phyloP scores from a whole-genome alignment of 257 asterid species.

The Datura wrightii region DNA sequence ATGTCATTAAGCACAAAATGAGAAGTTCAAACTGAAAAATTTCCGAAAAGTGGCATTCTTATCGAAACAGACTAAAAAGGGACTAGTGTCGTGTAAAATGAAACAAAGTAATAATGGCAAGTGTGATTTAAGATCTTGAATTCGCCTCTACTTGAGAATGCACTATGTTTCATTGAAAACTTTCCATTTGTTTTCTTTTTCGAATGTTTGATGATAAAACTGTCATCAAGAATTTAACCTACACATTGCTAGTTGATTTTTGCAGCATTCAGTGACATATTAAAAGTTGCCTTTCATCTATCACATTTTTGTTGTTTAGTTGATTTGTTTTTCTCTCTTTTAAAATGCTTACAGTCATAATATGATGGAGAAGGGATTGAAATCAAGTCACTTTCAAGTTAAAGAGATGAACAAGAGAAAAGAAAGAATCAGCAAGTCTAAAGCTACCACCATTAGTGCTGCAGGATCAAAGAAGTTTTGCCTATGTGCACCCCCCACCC shows the following conservation, averaged over 20 bases:
- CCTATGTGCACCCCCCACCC: conserved; percentile 32
- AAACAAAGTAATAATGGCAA: too few relatives aligned
- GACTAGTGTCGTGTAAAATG: too few relatives aligned
- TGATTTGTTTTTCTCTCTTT: not conserved
- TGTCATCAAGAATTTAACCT: not conserved
- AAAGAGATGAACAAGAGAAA: conserved; percentile 23
- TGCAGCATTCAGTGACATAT: not conserved
- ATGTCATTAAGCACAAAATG: not conserved
- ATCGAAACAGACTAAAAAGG: not conserved
- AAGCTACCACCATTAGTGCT: not conserved
- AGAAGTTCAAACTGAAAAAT: not conserved
- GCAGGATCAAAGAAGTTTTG: conserved; percentile 26
- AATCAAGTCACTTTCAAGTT: not conserved
- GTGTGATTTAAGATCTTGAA: not conserved
- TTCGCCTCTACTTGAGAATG: not conserved
- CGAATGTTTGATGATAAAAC: not conserved
- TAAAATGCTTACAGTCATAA: not conserved
- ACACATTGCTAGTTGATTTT: not conserved
- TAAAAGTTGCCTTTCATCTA: not conserved
- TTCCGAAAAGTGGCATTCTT: not conserved
- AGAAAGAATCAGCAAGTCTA: conserved; percentile 22
- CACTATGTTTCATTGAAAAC: not conserved
- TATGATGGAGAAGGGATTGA: conserved; percentile 2
- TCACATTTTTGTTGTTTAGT: not conserved
- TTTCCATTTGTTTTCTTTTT: not conserved